Evolutionary conservation across 306 rosid genomes (phyloP).

Genomic region (Corylus americana): DNA sequence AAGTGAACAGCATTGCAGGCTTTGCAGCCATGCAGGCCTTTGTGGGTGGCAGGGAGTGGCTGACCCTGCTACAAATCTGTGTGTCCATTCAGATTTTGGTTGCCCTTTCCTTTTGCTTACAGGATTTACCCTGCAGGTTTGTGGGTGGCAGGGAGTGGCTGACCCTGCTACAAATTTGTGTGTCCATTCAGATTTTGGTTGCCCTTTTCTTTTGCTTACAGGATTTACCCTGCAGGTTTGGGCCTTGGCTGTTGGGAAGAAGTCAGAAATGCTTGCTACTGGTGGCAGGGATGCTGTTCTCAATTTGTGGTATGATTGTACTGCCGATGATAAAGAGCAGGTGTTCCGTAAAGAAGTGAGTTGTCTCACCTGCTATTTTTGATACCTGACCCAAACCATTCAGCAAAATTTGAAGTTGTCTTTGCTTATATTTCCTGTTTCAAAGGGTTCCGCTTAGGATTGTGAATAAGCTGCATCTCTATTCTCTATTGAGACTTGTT

Average conservation of each 20-base stretch:
- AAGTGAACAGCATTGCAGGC: no score
- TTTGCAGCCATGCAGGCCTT: constrained; percentile 47
- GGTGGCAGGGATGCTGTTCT: constrained; percentile 87
- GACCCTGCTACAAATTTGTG: no score
- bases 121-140: constrained; percentile 58
- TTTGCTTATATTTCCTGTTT: not conserved
- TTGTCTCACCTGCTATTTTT: not conserved
- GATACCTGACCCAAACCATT: not conserved
- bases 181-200: not conserved
- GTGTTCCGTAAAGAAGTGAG: constrained; percentile 79
- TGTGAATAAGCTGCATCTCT: not conserved
- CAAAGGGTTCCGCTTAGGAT: not conserved
- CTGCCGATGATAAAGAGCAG: constrained; percentile 81
- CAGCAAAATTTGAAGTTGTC: not conserved
- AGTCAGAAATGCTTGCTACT: constrained; percentile 91
- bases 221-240: constrained; percentile 64
- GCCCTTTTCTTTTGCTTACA: constrained; percentile 25
- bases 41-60: constrained; percentile 20
- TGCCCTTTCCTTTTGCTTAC: constrained; percentile 25
- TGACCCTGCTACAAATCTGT: no score
- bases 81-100: not conserved
- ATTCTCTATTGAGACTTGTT: not conserved
- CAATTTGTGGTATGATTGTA: constrained; percentile 86
- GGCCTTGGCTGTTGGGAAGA: constrained; percentile 87
- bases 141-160: not conserved